phyloP scores from a whole-genome alignment of 345 rosid species.

The Citrus sinensis region DVS_A1.0 CM039167.1:2592001-2592500 shows the following conservation, averaged over 20 bases:
- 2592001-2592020: slow-evolving; percentile 83
- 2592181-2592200: slow-evolving; percentile 5
- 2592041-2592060: slow-evolving; percentile 25
- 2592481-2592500: neutral
- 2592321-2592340: slow-evolving; percentile 95
- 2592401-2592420: slow-evolving; percentile 96
- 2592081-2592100: neutral
- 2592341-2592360: slow-evolving; percentile 61
- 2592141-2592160: neutral
- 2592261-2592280: neutral
- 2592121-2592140: too few species aligned
- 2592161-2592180: neutral
- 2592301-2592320: slow-evolving; percentile 93
- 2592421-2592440: neutral
- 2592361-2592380: slow-evolving; percentile 83
- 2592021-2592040: slow-evolving; percentile 99
- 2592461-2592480: neutral
- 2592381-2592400: slow-evolving; percentile 89
- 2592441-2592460: neutral
- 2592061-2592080: neutral
- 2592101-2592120: neutral
- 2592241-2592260: neutral
- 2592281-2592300: slow-evolving; percentile 85
- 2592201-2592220: neutral
- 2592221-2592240: neutral